Base-by-base conservation (phyloP, 1,284 basidiomycete species). In the Heterobasidion annosum region DNA sequence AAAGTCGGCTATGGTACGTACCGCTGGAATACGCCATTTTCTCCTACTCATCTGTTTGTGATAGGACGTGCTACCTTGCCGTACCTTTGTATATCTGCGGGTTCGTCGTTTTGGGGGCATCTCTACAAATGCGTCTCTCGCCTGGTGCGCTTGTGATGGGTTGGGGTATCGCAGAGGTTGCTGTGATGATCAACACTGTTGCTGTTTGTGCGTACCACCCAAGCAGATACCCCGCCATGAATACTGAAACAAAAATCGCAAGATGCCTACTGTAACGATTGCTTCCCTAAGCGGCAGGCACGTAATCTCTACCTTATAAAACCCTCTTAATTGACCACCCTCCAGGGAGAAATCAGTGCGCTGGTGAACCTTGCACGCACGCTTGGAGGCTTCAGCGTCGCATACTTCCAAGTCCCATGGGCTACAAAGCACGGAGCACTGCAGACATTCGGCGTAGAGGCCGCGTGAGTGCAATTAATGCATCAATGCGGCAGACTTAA, bases 131-230 rank as follows among this genome's bases (percentile, higher is more conserved):
- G 44, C 76, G 83, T 57, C 66, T 85, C 9, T 75, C 73, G 46
- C 67, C 80, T 12, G 76, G 70, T 6, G 82, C 76, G 1, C 59
- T 86, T 47, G 70, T 86, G 9, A 76, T 86, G 71, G 83, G 83
- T 3, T 86, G 84, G 84, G 83, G 82, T 1, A 78, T 85, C 47
- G 76, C 82, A 0, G 74, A 81, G 56, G 65, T 80, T 5, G 72
- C 79, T 0, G 68, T 78, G 56, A 86, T 86, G 82, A 72, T 86
- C 60, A 80, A 77, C 61, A 86, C 84, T 0, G 81, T 84, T 34
- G 81, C 77, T 1, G 71, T 85, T 50, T 85, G 78, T 81, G 50
- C 55, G 79, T 68, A 43, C 12, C 52, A 51, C 9, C 37, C 37
- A 40, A 12, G n/a, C 37, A 7, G 2, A 4, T 40, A 4, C 37